Evolutionary conservation across 2,329 filamentous ascomycete species (phyloP).

Genomic region (Calonectria crousiana): DNA sequence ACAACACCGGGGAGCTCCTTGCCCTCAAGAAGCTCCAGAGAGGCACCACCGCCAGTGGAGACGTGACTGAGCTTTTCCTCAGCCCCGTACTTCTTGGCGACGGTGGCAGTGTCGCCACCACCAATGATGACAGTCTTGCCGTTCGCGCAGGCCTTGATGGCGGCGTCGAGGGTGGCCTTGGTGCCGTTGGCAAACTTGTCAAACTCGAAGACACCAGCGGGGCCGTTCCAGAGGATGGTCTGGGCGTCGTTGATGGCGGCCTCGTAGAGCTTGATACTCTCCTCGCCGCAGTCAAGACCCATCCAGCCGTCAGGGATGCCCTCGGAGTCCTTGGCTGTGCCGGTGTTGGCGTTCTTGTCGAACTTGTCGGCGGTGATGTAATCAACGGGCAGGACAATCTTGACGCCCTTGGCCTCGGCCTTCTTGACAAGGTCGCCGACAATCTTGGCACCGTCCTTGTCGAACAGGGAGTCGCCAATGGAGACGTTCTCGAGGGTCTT

Average conservation of each 20-base stretch:
- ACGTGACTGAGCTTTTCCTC: constrained; percentile 99
- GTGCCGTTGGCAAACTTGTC: constrained; percentile 94
- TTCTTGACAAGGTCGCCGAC: constrained; percentile 90
- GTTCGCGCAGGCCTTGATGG: constrained; percentile 79
- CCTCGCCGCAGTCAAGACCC: constrained; percentile 93
- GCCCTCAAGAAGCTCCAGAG: constrained; percentile 95
- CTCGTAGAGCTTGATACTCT: constrained; percentile 91
- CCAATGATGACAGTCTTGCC: constrained; percentile 99
- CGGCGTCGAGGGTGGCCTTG: constrained; percentile 91
- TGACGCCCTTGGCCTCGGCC: constrained; percentile 95
- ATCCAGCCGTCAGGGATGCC: constrained; percentile 98
- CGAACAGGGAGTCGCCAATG: constrained; percentile 93
- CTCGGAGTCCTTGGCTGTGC: constrained; percentile 84
- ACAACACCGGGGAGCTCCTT: constrained; percentile 96
- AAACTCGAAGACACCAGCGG: constrained; percentile 97
- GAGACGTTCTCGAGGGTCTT: constrained; percentile 93
- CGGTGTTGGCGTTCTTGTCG: constrained; percentile 82
- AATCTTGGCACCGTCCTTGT: constrained; percentile 93
- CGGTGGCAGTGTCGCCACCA: constrained; percentile 97
- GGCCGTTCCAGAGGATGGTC: constrained; percentile 99
- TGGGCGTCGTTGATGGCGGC: constrained; percentile 87
- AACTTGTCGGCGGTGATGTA: constrained; percentile 98
- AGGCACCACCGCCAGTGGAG: constrained; percentile 95
- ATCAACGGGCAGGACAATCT: constrained; percentile 94
- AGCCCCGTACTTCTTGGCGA: constrained; percentile 95